Evolutionary conservation across 106 monocot genomes (phyloP).

Genomic region (Vanilla planifolia): DNA sequence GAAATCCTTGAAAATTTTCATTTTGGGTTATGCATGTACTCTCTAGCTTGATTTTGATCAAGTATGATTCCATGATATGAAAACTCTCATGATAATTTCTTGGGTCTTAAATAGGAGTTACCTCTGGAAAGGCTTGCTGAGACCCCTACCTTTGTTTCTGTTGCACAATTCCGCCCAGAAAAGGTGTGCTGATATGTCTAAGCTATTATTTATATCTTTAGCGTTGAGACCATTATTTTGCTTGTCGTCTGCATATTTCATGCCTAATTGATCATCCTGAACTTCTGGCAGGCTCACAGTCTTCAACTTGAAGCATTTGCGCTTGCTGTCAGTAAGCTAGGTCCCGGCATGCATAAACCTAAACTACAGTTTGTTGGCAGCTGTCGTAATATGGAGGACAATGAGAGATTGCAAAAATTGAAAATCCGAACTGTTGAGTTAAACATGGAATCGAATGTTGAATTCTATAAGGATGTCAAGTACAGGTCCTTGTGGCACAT

Average conservation of each 20-base stretch:
- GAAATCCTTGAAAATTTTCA: neutral
- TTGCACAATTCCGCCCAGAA: conserved; percentile 95
- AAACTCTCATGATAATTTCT: neutral
- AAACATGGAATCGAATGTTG: conserved; percentile 59
- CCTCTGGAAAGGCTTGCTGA: conserved; percentile 56
- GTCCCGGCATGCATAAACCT: conserved; percentile 35
- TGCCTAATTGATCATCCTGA: neutral
- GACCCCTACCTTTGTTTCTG: conserved; percentile 59
- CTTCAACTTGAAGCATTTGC: conserved; percentile 87
- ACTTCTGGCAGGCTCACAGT: conserved; percentile 54
- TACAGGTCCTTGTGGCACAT: conserved; percentile 47
- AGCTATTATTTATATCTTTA: neutral
- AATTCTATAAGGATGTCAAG: conserved; percentile 70
- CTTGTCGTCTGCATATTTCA: neutral
- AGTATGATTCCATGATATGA: neutral
- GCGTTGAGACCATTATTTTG: neutral
- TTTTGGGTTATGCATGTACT: neutral
- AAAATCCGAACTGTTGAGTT: conserved; percentile 54
- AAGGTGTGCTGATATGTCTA: conserved; percentile 41
- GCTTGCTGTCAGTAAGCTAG: conserved; percentile 56
- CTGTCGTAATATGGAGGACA: conserved; percentile 74
- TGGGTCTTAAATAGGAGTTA: conserved; percentile 37
- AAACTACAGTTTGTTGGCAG: conserved; percentile 96
- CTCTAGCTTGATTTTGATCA: neutral
- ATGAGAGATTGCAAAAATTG: conserved; percentile 66